phyloP scores from a whole-genome alignment of 179 eudicot species.

The Spergularia azorica region DNA sequence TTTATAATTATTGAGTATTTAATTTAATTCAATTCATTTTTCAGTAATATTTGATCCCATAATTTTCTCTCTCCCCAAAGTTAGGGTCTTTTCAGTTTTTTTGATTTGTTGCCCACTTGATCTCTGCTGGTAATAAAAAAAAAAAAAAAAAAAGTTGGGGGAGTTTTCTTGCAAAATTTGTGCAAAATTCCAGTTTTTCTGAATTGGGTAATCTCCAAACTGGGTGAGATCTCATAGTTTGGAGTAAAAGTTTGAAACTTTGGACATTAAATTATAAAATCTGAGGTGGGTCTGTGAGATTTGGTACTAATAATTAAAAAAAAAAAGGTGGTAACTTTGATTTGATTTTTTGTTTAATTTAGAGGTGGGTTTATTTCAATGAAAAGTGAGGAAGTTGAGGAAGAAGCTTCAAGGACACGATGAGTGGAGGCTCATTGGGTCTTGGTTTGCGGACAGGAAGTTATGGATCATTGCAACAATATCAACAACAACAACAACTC shows the following conservation, averaged over 20 bases:
- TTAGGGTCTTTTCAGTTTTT: slow-evolving; percentile 8
- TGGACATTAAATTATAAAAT: neutral
- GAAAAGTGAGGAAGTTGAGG: slow-evolving; percentile 47
- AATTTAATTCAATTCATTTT: neutral
- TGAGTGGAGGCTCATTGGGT: slow-evolving; percentile 94
- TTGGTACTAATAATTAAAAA: neutral
- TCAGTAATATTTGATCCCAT: slow-evolving; percentile 19
- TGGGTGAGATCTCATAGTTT: slow-evolving; percentile 25
- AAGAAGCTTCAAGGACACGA: slow-evolving; percentile 35
- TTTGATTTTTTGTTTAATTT: neutral
- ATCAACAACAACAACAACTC: slow-evolving; percentile 55
- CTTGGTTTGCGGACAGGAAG: slow-evolving; percentile 88
- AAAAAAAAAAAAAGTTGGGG: neutral
- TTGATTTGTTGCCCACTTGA: slow-evolving; percentile 19
- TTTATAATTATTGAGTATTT: neutral
- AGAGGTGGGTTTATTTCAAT: slow-evolving; percentile 28
- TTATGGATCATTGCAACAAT: slow-evolving; percentile 82
- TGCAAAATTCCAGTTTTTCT: neutral
- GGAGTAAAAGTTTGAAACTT: slow-evolving; percentile 16
- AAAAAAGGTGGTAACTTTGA: slow-evolving; percentile 5
- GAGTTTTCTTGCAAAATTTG: neutral
- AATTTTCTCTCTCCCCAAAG: slow-evolving; percentile 2
- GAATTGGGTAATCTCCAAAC: slow-evolving; percentile 2
- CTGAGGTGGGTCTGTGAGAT: slow-evolving; percentile 18
- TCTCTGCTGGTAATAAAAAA: slow-evolving; percentile 17